A percentile compares a stretch with the other conserved stretches of the same genome.
Conservation (phyloP, 2,329 filamentous ascomycete species). For the Venturia carpophila region DNA sequence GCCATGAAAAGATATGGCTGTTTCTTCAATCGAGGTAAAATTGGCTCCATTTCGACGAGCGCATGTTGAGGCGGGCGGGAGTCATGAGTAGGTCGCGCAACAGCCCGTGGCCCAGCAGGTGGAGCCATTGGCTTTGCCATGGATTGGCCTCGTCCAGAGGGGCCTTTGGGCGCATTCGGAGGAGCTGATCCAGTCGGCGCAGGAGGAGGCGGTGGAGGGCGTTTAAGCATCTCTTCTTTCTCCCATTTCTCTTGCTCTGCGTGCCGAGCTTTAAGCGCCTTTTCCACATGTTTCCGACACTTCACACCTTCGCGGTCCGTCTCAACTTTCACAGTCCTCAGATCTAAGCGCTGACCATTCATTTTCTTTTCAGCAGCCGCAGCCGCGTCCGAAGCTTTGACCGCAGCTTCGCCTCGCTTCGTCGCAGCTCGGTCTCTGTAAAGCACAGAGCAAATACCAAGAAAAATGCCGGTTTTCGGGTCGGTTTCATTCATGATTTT, state of each 20-base stretch:
- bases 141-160: slow-evolving; percentile 49
- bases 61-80: slow-evolving; percentile 43
- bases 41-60: slow-evolving; percentile 56
- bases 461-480: slow-evolving; percentile 84
- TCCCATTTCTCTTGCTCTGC: slow-evolving; percentile 48
- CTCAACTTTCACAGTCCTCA: slow-evolving; percentile 69
- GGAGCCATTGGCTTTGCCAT: slow-evolving; percentile 13
- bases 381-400: slow-evolving; percentile 71
- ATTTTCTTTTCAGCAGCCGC: slow-evolving; percentile 70
- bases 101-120: slow-evolving; percentile 24
- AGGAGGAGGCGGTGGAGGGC: slow-evolving; percentile 23
- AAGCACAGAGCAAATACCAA: slow-evolving; percentile 86
- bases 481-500: slow-evolving; percentile 92
- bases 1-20: slow-evolving; percentile 88
- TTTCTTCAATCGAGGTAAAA: slow-evolving; percentile 62
- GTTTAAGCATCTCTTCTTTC: slow-evolving; percentile 16
- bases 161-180: slow-evolving; percentile 79
- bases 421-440: slow-evolving; percentile 63
- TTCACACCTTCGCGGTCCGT: slow-evolving; percentile 82
- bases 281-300: slow-evolving; percentile 70
- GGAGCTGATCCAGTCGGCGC: slow-evolving; percentile 51
- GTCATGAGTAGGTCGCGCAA: slow-evolving; percentile 29
- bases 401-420: slow-evolving; percentile 43
- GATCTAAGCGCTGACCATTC: slow-evolving; percentile 72
- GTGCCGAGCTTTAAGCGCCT: slow-evolving; percentile 60